These are phyloP conservation scores for Eucalyptus coolabah DNA, from an alignment of 345 rosid genomes.

Conservation along the genomic window DNA sequence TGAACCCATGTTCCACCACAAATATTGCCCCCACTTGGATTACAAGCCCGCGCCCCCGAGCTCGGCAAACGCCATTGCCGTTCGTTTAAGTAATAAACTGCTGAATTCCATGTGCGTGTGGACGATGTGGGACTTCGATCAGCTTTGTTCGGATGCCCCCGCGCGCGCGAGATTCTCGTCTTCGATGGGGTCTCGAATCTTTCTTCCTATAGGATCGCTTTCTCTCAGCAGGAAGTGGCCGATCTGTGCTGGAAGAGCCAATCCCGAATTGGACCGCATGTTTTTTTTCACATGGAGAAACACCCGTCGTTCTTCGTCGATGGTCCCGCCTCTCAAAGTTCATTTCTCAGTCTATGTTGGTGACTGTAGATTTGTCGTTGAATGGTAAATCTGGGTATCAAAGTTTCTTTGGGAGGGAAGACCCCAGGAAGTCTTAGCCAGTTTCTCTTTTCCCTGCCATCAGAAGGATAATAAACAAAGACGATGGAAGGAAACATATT, in stretches of 20 bases:
- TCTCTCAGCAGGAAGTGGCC: neutral
- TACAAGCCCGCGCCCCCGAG: too few species aligned
- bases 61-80: too few species aligned
- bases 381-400: neutral
- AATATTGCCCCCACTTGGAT: too few species aligned
- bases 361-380: neutral
- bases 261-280: neutral
- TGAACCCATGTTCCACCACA: too few species aligned
- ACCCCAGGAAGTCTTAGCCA: neutral
- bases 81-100: neutral
- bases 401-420: neutral
- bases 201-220: neutral
- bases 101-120: accelerated
- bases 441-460: too few species aligned
- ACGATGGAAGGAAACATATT: too few species aligned
- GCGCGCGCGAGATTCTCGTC: neutral
- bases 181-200: neutral
- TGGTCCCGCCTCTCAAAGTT: neutral
- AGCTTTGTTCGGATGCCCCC: too few species aligned
- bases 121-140: neutral
- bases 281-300: neutral
- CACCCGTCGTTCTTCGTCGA: neutral
- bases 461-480: too few species aligned
- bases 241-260: neutral
- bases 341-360: neutral